phyloP scores from a whole-genome alignment of 176 grass and related monocot genomes.

The Cenchrus purpureus region DNA sequence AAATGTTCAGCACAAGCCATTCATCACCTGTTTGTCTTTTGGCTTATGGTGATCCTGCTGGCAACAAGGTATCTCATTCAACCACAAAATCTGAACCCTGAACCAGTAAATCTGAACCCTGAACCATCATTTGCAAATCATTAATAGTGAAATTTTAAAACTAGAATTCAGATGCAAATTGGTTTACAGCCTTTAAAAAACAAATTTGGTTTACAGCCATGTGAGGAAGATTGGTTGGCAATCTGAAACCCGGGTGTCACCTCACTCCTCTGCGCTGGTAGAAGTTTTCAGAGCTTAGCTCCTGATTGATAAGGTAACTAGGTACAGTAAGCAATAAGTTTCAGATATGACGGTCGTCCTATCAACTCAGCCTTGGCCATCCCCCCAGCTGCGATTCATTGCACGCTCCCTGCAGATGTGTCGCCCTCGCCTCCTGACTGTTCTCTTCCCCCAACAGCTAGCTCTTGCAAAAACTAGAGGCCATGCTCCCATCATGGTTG shows the following conservation, averaged over 20 bases:
- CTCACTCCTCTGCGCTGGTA: background rate
- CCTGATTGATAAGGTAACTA: background rate
- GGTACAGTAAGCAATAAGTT: background rate
- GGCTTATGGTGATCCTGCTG: background rate
- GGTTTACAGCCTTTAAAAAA: background rate
- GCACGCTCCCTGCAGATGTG: background rate
- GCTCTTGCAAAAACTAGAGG: constrained; percentile 7
- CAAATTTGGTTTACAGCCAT: no score
- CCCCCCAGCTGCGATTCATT: background rate
- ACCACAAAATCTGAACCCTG: no score
- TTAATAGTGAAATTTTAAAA: background rate
- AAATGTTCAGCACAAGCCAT: constrained; percentile 17
- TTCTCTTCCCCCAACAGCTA: background rate
- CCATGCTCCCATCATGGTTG: constrained; percentile 20
- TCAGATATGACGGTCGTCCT: constrained; percentile 8
- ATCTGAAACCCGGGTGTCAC: background rate
- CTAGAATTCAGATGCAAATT: background rate
- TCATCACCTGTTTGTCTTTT: background rate
- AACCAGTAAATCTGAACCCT: background rate
- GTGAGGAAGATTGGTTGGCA: background rate
- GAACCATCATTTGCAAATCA: background rate
- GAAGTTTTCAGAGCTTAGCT: constrained; percentile 7
- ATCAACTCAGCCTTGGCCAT: background rate
- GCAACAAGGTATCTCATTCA: background rate
- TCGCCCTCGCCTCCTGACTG: background rate